Percentiles rank a stretch among this genome's conserved stretches.
These are phyloP conservation scores for Kondoa subrosea DNA, from an alignment of 768 basidiomycete genomes.

Conservation along the genomic window DNA sequence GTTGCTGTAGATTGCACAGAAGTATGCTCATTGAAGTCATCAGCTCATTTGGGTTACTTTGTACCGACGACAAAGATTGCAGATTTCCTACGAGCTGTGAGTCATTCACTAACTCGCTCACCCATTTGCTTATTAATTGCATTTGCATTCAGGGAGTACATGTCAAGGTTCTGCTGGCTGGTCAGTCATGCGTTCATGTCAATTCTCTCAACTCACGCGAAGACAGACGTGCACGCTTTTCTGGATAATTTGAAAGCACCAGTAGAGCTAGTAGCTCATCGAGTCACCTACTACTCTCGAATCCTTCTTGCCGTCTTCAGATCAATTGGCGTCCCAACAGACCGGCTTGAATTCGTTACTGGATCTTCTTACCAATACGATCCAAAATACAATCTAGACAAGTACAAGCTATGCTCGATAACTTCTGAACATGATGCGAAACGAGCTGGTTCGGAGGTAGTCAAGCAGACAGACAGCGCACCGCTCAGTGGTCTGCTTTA, in stretches of 20 bases:
- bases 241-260: slow-evolving; percentile 95
- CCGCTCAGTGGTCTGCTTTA: slow-evolving; percentile 74
- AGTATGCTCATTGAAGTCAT: background rate
- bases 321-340: slow-evolving; percentile 75
- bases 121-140: too few species aligned
- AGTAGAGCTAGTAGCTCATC: slow-evolving; percentile 67
- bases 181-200: slow-evolving; percentile 32
- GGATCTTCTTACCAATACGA: slow-evolving; percentile 88
- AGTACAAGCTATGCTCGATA: slow-evolving; percentile 73
- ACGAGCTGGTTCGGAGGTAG: slow-evolving; percentile 95
- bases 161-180: slow-evolving; percentile 66
- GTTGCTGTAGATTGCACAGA: background rate
- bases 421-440: slow-evolving; percentile 93
- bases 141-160: slow-evolving; percentile 81
- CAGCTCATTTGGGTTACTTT: slow-evolving; percentile 95
- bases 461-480: slow-evolving; percentile 74
- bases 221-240: slow-evolving; percentile 80
- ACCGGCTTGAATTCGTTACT: slow-evolving; percentile 62
- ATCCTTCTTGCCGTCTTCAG: slow-evolving; percentile 66
- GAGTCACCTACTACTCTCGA: slow-evolving; percentile 77
- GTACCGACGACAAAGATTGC: slow-evolving; percentile 88
- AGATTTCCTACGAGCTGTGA: slow-evolving; percentile 83
- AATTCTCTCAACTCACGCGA: slow-evolving; percentile 2
- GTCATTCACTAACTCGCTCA: slow-evolving; percentile 35
- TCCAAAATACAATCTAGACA: slow-evolving; percentile 81